phyloP scores from a whole-genome alignment of 2,329 filamentous ascomycete genomes.

The Monosporascus sp. region DNA sequence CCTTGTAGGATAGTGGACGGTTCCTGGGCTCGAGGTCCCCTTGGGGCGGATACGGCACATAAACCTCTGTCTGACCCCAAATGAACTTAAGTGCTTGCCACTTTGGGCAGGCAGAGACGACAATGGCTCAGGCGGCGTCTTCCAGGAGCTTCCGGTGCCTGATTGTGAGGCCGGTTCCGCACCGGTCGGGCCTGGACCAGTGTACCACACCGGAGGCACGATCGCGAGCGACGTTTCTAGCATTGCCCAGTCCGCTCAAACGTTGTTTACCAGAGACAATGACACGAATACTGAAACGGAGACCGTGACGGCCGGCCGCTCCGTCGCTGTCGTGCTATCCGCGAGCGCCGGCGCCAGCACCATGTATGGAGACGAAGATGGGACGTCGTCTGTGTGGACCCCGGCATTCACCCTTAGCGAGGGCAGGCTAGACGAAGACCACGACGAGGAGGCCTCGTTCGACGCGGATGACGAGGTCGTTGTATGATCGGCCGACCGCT shows the following conservation, averaged over 20 bases:
- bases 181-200: slow-evolving; percentile 26
- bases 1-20: slow-evolving; percentile 17
- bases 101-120: slow-evolving; percentile 59
- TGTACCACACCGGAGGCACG: slow-evolving; percentile 25
- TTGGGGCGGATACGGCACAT: slow-evolving; percentile 37
- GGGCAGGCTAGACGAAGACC: not conserved
- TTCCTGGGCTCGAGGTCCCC: slow-evolving; percentile 24
- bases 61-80: slow-evolving; percentile 46
- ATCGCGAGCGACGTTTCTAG: slow-evolving; percentile 13
- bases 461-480: slow-evolving; percentile 3
- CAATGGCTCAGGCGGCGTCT: slow-evolving; percentile 41
- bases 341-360: not conserved
- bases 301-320: slow-evolving; percentile 15
- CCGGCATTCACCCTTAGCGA: not conserved
- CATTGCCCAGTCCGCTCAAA: slow-evolving; percentile 9
- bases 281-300: slow-evolving; percentile 1
- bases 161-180: slow-evolving; percentile 18
- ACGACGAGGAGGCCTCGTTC: slow-evolving; percentile 10
- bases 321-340: slow-evolving; percentile 9
- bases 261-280: not conserved
- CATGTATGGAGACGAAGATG: not conserved
- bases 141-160: slow-evolving; percentile 34
- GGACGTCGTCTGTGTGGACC: not conserved
- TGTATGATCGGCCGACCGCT: too few relatives aligned
- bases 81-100: slow-evolving; percentile 59